phyloP scores from a whole-genome alignment of 208 protist species.

The Trypanosoma mega region DNA sequence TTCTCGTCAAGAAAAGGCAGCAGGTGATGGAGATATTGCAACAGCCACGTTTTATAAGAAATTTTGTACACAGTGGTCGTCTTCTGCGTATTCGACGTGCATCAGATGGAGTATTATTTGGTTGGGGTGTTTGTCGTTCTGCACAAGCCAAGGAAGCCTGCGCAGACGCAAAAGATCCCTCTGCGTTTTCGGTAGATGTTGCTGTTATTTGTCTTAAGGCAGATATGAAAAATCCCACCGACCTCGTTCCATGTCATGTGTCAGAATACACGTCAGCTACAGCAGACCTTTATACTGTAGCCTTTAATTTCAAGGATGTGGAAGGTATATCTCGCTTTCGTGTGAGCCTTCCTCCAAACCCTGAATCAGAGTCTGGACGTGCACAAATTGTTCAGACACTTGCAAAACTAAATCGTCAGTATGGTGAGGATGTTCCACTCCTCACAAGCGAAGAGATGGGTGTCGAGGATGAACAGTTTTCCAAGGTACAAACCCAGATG shows the following conservation, averaged over 20 bases:
- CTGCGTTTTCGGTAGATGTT: constrained; percentile 66
- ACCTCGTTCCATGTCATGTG: constrained; percentile 72
- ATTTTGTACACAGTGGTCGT: constrained; percentile 95
- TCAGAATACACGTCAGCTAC: constrained; percentile 75
- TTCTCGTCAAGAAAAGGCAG: constrained; percentile 65
- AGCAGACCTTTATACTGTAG: constrained; percentile 83
- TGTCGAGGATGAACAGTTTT: constrained; percentile 85
- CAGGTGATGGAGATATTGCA: constrained; percentile 71
- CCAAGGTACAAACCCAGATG: constrained; percentile 80
- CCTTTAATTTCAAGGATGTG: constrained; percentile 85
- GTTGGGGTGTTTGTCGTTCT: constrained; percentile 87
- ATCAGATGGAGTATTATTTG: constrained; percentile 67
- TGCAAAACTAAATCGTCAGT: constrained; percentile 70
- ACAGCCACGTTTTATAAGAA: constrained; percentile 90
- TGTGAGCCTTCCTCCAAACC: constrained; percentile 74
- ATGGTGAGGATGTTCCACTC: constrained; percentile 80
- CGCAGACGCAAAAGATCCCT: constrained; percentile 57
- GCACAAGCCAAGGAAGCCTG: constrained; percentile 58
- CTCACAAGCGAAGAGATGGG: constrained; percentile 97
- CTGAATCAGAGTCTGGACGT: constrained; percentile 71
- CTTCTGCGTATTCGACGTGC: constrained; percentile 86
- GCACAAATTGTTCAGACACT: constrained; percentile 79
- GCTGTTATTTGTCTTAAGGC: constrained; percentile 84
- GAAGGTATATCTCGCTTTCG: constrained; percentile 71
- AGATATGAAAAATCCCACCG: constrained; percentile 36